Evolutionary conservation across 805 yeast genomes (phyloP), one percentile per base, ranked within the genome.

Genomic region (Nakazawaea wyomingensis): DNA sequence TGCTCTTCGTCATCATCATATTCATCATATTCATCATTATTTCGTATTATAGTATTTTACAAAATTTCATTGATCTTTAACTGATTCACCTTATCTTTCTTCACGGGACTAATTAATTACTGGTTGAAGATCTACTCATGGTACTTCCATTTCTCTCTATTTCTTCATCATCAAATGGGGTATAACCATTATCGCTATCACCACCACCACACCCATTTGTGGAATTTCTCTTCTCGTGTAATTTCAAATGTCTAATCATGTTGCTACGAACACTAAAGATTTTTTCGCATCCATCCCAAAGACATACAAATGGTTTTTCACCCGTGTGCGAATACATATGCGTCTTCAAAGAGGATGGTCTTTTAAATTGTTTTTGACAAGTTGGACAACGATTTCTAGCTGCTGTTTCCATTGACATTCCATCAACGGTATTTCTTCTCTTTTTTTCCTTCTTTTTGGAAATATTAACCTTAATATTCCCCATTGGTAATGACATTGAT

Each of bases 281-380:
- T 53, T 82, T 78, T 0, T 76, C 78, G 60, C 96, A 88, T 16
- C 72, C 76, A 1, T 65, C 65, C 78, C 85, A 82, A 18, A 52
- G 50, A 57, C 88, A 82, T 44, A 64, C 63, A 55, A 77, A 82
- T 7, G 89, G 89, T 50, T 81, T 82, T 54, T 80, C 88, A n/a
- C 89, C 89, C 0, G 88, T 82, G 58, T 88, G 96, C 5, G 85
- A 82, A 50, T 86, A 76, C 50, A 74, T 68, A 60, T 88, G 96
- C 4, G 90, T 87, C 49, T 80, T 82, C 43, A 87, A 66, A 1
- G 93, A 86, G 9, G 89, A 81, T 7, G 95, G 90, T 55, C 95
- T 74, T 52, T 85, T 82, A 65, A 88, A 88, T 42, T 76, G 79
- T 58, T 87, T 86, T 37, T 76, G 72, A 59, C 96, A 87, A 14